phyloP scores from a whole-genome alignment of 768 basidiomycete genomes.

The Suillus plorans region DNA sequence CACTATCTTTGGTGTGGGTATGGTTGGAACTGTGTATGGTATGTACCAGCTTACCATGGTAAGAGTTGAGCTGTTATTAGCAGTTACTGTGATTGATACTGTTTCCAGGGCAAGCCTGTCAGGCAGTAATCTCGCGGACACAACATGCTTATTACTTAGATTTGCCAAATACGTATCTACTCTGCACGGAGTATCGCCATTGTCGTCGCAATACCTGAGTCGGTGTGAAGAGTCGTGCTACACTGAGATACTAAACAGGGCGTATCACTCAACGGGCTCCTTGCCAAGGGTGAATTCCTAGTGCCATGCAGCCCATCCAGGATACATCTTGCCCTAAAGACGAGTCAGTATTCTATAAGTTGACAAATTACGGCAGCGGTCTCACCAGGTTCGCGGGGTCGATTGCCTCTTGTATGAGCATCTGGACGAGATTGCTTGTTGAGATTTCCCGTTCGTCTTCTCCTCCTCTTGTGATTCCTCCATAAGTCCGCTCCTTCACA shows the following conservation, averaged over 20 bases:
- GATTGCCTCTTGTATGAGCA: slow-evolving; percentile 87
- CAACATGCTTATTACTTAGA: not conserved
- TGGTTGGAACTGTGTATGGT: slow-evolving; percentile 52
- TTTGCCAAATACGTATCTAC: slow-evolving; percentile 8
- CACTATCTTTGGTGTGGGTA: slow-evolving; percentile 51
- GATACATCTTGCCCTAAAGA: slow-evolving; percentile 84
- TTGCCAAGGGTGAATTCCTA: slow-evolving; percentile 25
- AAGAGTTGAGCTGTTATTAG: slow-evolving; percentile 15
- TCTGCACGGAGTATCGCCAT: slow-evolving; percentile 6
- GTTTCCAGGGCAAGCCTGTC: slow-evolving; percentile 30
- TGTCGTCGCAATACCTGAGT: slow-evolving; percentile 7
- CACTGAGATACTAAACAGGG: not conserved
- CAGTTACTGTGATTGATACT: not conserved
- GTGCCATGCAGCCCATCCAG: slow-evolving; percentile 86
- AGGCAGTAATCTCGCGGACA: not conserved
- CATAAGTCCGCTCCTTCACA: slow-evolving; percentile 38
- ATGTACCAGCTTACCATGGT: slow-evolving; percentile 48
- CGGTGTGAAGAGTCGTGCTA: not conserved
- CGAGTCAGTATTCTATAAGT: slow-evolving; percentile 10
- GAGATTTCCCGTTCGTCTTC: slow-evolving; percentile 48
- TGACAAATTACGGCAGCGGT: not conserved
- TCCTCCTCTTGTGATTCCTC: slow-evolving; percentile 21
- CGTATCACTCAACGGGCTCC: not conserved
- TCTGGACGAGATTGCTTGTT: slow-evolving; percentile 86
- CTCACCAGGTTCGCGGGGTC: slow-evolving; percentile 68